Percentiles rank a stretch among this genome's conserved stretches.
phyloP scores from a whole-genome alignment of 106 monocot genomes.

The Dioscorea zingiberensis region DNA sequence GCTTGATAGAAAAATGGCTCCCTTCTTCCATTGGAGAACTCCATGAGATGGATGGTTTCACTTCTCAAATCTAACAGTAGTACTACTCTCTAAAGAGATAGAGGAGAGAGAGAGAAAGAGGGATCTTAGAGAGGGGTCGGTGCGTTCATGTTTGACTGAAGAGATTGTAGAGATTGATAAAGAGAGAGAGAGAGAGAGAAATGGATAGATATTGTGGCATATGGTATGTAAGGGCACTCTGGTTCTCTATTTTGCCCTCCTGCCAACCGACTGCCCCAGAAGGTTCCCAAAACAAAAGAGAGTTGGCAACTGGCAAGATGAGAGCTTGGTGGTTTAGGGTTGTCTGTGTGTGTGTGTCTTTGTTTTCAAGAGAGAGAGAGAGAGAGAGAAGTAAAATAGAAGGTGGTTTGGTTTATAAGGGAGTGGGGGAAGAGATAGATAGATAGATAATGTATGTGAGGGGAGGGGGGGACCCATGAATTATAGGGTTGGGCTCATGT shows the following conservation, averaged over 20 bases:
- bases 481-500: conserved; percentile 62
- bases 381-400: conserved; percentile 3
- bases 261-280: conserved; percentile 25
- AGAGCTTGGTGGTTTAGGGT: too few relatives aligned
- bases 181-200: conserved; percentile 6
- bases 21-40: conserved; percentile 12
- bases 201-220: neutral
- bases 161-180: conserved; percentile 7
- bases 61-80: neutral
- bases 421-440: neutral
- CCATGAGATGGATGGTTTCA: conserved; percentile 14
- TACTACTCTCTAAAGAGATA: neutral
- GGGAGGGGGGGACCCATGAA: conserved; percentile 28
- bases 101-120: neutral
- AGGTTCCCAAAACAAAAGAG: conserved; percentile 37
- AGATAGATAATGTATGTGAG: neutral
- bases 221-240: neutral
- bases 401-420: conserved; percentile 16
- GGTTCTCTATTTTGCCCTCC: conserved; percentile 8
- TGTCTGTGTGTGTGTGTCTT: too few relatives aligned
- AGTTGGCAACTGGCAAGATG: conserved; percentile 9
- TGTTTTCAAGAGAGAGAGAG: neutral
- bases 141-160: conserved; percentile 11
- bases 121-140: neutral
- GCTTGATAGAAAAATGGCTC: neutral